Conservation (phyloP, 805 yeast genomes). For the Clavispora santaluciae region DNA sequence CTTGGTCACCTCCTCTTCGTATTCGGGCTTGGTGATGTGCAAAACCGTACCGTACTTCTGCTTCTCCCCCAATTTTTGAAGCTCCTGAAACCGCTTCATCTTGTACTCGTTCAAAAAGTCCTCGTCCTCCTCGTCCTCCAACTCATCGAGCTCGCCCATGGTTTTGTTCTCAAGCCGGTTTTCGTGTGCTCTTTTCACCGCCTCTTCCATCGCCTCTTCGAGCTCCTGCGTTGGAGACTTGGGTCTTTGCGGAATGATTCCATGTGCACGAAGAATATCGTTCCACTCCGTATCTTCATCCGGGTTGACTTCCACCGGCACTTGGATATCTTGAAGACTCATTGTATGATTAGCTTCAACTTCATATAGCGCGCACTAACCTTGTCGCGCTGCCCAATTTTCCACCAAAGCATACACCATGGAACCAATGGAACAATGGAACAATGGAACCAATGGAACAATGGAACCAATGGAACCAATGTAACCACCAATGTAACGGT, state of each 20-base stretch:
- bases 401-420: no score
- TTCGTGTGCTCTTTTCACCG: constrained; percentile 72
- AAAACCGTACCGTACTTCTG: constrained; percentile 69
- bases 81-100: constrained; percentile 69
- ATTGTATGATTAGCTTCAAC: background rate
- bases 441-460: no score
- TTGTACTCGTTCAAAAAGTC: constrained; percentile 79
- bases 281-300: constrained; percentile 99
- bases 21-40: constrained; percentile 83
- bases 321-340: constrained; percentile 44
- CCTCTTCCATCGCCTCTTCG: constrained; percentile 85
- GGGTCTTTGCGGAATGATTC: constrained; percentile 87
- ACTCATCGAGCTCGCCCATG: constrained; percentile 75
- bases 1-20: constrained; percentile 76
- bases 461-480: no score
- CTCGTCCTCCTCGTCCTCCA: constrained; percentile 92
- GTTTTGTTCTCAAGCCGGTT: constrained; percentile 74
- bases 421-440: no score
- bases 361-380: background rate
- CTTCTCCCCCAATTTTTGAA: constrained; percentile 53
- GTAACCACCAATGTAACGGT: no score
- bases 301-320: constrained; percentile 87
- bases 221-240: constrained; percentile 83
- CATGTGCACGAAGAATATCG: constrained; percentile 84
- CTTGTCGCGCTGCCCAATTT: background rate